Evolutionary conservation across 306 rosid species (phyloP).

Genomic region (Pyrus betulifolia): DNA sequence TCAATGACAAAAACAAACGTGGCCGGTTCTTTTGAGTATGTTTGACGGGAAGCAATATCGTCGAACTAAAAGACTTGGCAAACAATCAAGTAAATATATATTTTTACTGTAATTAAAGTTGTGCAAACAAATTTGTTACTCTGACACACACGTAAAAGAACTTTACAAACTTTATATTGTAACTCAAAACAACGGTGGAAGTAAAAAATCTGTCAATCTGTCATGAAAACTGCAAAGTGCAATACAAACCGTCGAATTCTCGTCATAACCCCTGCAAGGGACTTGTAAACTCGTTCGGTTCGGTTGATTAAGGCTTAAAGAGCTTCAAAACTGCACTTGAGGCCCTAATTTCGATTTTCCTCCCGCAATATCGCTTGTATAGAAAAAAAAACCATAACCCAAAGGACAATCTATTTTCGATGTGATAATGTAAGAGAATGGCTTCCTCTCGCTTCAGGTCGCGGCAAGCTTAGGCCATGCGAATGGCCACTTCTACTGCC

Average conservation of each 20-base stretch:
- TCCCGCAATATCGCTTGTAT: not conserved
- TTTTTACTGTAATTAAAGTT: not conserved
- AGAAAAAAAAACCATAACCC: not conserved
- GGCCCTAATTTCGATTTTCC: not conserved
- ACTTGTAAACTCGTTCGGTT: too few species aligned
- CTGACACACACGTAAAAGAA: not conserved
- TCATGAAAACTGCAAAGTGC: not conserved
- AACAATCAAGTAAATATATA: not conserved
- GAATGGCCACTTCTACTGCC: conserved; percentile 78
- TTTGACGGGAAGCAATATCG: too few species aligned
- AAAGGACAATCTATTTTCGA: conserved; percentile 31
- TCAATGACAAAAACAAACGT: too few species aligned
- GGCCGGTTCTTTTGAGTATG: too few species aligned
- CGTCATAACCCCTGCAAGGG: not conserved
- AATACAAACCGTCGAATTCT: not conserved
- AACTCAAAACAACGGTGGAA: not conserved
- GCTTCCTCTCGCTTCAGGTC: conserved; percentile 36
- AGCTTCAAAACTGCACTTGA: too few species aligned
- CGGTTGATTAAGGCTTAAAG: too few species aligned
- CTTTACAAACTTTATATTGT: not conserved
- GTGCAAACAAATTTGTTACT: not conserved
- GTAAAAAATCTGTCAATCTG: not conserved
- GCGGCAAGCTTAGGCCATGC: conserved; percentile 44
- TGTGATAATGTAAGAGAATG: conserved; percentile 84
- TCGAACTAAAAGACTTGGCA: not conserved